These are phyloP conservation scores for Scolecobasidium constrictum DNA, from an alignment of 2,329 filamentous ascomycete species.

Conservation along the genomic window DNA sequence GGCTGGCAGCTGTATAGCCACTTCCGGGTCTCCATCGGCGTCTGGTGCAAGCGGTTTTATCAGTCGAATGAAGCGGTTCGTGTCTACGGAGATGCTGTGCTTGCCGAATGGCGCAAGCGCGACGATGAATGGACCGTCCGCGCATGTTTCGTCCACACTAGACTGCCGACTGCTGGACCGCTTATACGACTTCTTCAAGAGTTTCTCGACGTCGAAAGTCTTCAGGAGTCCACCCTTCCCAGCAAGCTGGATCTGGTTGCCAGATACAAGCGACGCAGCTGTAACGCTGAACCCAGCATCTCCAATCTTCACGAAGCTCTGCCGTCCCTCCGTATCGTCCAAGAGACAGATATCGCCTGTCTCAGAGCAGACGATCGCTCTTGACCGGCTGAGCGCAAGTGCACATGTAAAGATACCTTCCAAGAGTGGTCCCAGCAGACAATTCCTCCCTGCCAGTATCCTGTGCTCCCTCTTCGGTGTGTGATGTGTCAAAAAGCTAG, in stretches of 20 bases:
- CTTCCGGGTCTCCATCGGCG: slow-evolving; percentile 19
- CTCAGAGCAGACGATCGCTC: slow-evolving; percentile 77
- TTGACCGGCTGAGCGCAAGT: slow-evolving; percentile 57
- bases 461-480: slow-evolving; percentile 41
- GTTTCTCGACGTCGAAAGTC: slow-evolving; percentile 29
- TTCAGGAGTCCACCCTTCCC: slow-evolving; percentile 47
- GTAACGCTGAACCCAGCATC: slow-evolving; percentile 57
- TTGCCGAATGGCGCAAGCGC: slow-evolving; percentile 12
- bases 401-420: slow-evolving; percentile 79
- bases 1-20: slow-evolving; percentile 37
- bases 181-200: slow-evolving; percentile 12
- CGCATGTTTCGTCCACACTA: slow-evolving; percentile 1
- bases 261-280: slow-evolving; percentile 51
- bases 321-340: slow-evolving; percentile 62
- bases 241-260: slow-evolving; percentile 54
- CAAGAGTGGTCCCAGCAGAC: slow-evolving; percentile 67
- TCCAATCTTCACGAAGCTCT: slow-evolving; percentile 57
- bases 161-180: neutral
- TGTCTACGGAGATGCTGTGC: slow-evolving; percentile 49
- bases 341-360: slow-evolving; percentile 81
- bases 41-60: slow-evolving; percentile 36
- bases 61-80: slow-evolving; percentile 59
- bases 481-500: slow-evolving; percentile 33
- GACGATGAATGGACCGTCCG: slow-evolving; percentile 7
- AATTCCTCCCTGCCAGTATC: slow-evolving; percentile 76